Conservation (phyloP, 1,284 basidiomycete genomes). For the Anthracocystis panici-leucophaei region DNA sequence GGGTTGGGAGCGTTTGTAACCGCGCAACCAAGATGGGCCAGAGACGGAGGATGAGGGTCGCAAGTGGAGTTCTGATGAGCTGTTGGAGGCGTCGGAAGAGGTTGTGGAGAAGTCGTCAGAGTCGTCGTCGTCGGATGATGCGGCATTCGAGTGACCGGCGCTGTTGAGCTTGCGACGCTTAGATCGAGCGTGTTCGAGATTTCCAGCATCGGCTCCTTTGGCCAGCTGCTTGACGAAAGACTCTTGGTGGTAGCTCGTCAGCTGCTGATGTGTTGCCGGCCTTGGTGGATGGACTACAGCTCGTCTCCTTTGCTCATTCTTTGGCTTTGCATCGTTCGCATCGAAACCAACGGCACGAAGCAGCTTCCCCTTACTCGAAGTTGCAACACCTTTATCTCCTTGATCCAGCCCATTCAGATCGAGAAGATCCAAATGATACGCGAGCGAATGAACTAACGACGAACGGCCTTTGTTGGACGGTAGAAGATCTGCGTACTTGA, state of each 20-base stretch:
- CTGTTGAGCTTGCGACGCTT: slow-evolving; percentile 17
- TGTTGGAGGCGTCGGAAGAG: slow-evolving; percentile 3
- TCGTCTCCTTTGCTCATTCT: background rate
- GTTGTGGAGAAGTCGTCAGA: background rate
- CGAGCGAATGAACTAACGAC: slow-evolving; percentile 80
- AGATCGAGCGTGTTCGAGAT: slow-evolving; percentile 1
- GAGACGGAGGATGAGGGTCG: slow-evolving; percentile 18
- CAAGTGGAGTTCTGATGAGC: slow-evolving; percentile 14
- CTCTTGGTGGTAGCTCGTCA: slow-evolving; percentile 35
- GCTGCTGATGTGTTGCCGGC: slow-evolving; percentile 21
- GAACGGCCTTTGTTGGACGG: slow-evolving; percentile 88
- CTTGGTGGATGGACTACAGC: slow-evolving; percentile 20
- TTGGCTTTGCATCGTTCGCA: background rate
- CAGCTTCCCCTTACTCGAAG: background rate
- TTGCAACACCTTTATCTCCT: background rate
- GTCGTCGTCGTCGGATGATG: slow-evolving; percentile 2
- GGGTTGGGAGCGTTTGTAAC: slow-evolving; percentile 26
- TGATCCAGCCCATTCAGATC: slow-evolving; percentile 23
- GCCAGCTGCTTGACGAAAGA: slow-evolving; percentile 30
- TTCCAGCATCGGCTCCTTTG: slow-evolving; percentile 2
- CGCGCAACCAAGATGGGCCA: slow-evolving; percentile 8
- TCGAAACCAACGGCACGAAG: slow-evolving; percentile 9
- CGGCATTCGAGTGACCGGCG: background rate
- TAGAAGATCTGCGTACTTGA: slow-evolving; percentile 76
- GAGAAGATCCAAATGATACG: slow-evolving; percentile 51